These are phyloP conservation scores for Beauveria scarabaeidicola DNA, from an alignment of 2,329 filamentous ascomycete species.

Conservation along the genomic window DNA sequence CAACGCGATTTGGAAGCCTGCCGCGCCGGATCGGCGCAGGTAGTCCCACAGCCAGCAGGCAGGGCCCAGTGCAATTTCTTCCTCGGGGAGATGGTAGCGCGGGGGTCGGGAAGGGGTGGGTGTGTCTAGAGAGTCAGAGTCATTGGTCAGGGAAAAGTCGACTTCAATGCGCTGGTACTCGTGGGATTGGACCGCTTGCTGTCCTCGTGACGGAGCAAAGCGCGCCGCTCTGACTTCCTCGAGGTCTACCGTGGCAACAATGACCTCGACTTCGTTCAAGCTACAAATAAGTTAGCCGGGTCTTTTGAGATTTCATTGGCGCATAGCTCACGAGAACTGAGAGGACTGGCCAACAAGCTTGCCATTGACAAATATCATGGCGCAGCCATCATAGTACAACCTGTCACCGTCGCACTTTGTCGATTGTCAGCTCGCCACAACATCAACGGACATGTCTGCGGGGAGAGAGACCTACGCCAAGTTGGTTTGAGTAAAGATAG, in stretches of 20 bases:
- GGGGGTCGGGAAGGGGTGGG: conserved; percentile 38
- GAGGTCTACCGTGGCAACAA: conserved; percentile 57
- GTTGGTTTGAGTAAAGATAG: conserved; percentile 36
- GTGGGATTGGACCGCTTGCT: conserved; percentile 42
- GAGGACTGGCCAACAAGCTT: conserved; percentile 53
- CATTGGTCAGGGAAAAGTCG: conserved; percentile 15
- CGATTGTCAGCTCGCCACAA: neutral
- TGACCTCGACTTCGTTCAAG: conserved; percentile 45
- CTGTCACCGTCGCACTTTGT: conserved; percentile 36
- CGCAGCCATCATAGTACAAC: conserved; percentile 51
- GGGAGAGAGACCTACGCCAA: neutral
- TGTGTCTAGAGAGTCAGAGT: conserved; percentile 30
- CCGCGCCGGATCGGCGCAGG: conserved; percentile 37
- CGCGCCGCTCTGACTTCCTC: conserved; percentile 61
- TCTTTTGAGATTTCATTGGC: conserved; percentile 34
- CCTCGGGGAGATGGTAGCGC: conserved; percentile 52
- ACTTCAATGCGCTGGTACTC: conserved; percentile 15
- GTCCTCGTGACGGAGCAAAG: conserved; percentile 43
- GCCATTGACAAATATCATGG: conserved; percentile 57
- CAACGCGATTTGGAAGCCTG: conserved; percentile 49
- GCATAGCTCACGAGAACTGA: conserved; percentile 41
- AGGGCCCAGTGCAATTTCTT: conserved; percentile 53
- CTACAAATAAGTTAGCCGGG: neutral
- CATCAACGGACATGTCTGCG: neutral
- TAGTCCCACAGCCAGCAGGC: conserved; percentile 63